Conservation (phyloP, 257 asterid species). For the Schizonepeta tenuifolia region DNA sequence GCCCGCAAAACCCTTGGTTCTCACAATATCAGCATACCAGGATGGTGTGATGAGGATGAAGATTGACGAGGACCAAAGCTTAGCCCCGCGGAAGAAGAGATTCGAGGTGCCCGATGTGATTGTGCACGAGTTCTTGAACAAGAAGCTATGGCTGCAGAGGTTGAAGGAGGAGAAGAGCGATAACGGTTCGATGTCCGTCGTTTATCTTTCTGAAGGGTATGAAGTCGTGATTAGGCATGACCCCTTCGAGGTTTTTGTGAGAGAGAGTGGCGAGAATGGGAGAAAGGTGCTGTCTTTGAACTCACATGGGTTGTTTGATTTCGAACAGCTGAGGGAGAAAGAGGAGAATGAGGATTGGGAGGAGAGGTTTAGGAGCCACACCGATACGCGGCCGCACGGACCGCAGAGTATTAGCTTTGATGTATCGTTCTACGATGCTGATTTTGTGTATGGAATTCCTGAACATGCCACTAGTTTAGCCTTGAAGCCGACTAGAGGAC, state of each 20-base stretch:
- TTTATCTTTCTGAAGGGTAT: conserved; percentile 80
- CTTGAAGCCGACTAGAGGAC: conserved; percentile 86
- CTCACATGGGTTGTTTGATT: conserved; percentile 90
- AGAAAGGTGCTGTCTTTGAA: conserved; percentile 80
- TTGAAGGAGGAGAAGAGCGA: conserved; percentile 59
- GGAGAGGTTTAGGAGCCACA: conserved; percentile 85
- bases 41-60: conserved; percentile 88
- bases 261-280: conserved; percentile 70
- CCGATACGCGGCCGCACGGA: conserved; percentile 83
- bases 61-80: conserved; percentile 81
- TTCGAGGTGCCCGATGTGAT: conserved; percentile 96
- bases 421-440: conserved; percentile 92
- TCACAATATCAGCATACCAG: conserved; percentile 75
- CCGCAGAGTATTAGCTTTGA: conserved; percentile 96
- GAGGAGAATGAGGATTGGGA: conserved; percentile 89
- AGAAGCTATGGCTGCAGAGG: conserved; percentile 80
- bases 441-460: conserved; percentile 93
- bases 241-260: conserved; percentile 89
- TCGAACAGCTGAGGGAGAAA: conserved; percentile 77
- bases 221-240: conserved; percentile 90
- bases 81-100: conserved; percentile 80
- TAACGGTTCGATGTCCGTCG: conserved; percentile 60
- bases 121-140: conserved; percentile 64
- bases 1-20: conserved; percentile 57
- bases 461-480: conserved; percentile 96